These are phyloP conservation scores for Bipolaris gigantea DNA, from an alignment of 2,329 filamentous ascomycete species.

Conservation along the genomic window DNA sequence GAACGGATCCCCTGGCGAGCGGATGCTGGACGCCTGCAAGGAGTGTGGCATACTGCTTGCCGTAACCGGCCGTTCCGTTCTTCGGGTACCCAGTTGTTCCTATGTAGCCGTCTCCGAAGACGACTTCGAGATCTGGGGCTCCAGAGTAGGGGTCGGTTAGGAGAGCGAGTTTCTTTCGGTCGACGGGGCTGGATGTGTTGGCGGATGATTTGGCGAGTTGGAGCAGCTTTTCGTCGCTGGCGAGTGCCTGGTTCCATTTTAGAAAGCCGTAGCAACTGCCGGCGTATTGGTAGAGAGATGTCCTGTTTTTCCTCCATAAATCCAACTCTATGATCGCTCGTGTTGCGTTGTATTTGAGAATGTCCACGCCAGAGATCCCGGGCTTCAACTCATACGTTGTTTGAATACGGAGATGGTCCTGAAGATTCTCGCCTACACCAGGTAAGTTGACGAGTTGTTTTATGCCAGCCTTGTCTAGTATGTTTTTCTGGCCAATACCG, in stretches of 20 bases:
- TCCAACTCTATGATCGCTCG: conserved; percentile 46
- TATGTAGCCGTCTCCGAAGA: conserved; percentile 51
- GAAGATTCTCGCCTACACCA: conserved; percentile 31
- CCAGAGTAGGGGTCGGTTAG: conserved; percentile 25
- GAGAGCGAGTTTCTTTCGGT: conserved; percentile 37
- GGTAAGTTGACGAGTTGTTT: conserved; percentile 17
- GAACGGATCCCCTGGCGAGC: conserved; percentile 27
- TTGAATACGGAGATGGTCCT: conserved; percentile 26
- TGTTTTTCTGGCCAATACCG: conserved; percentile 19
- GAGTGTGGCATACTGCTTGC: conserved; percentile 31
- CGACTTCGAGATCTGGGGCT: conserved; percentile 48
- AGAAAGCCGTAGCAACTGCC: conserved; percentile 47
- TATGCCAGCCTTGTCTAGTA: conserved; percentile 17
- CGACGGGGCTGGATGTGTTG: conserved; percentile 14
- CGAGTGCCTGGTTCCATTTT: conserved; percentile 47
- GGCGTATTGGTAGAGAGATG: conserved; percentile 46
- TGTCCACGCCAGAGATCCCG: conserved; percentile 18
- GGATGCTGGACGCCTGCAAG: conserved; percentile 38
- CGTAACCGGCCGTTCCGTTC: conserved; percentile 25
- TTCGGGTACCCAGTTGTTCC: conserved; percentile 41
- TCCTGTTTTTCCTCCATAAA: conserved; percentile 35
- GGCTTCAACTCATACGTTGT: conserved; percentile 23
- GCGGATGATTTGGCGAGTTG: conserved; percentile 16
- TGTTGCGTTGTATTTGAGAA: conserved; percentile 26
- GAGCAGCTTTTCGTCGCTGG: conserved; percentile 19